Evolutionary conservation across 331 rosid genomes (phyloP).

Genomic region (Telfairia occidentalis): DNA sequence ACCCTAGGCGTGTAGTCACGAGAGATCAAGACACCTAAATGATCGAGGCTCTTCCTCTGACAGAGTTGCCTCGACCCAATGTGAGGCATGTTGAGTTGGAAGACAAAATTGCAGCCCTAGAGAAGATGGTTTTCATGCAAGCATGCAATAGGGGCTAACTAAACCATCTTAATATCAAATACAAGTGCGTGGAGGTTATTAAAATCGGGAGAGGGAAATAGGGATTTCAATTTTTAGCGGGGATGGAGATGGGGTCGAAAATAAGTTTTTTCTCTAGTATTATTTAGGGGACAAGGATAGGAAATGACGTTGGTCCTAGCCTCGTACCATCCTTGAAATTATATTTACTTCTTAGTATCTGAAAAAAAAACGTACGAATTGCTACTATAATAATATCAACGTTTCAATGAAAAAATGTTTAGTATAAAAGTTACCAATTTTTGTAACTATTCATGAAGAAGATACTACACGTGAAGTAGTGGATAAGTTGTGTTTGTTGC

Average conservation of each 20-base stretch:
- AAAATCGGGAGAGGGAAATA: neutral
- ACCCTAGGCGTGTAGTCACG: no score
- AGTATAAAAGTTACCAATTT: neutral
- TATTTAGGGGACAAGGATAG: neutral
- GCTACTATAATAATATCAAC: neutral
- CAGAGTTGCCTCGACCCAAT: no score
- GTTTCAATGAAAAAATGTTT: neutral
- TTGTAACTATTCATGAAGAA: neutral
- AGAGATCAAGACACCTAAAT: no score
- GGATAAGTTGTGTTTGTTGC: neutral
- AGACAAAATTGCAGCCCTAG: no score
- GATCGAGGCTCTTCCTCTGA: no score
- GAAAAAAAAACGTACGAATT: neutral
- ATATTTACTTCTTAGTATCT: neutral
- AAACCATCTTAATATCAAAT: no score
- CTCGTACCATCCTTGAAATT: neutral
- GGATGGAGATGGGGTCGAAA: neutral
- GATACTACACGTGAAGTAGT: neutral
- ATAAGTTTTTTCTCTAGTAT: neutral
- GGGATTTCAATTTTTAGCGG: neutral
- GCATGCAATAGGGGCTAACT: no score
- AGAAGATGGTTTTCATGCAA: no score
- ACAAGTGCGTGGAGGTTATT: no score
- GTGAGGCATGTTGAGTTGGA: no score
- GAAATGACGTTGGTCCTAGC: neutral